Percentiles rank a stretch among this genome's conserved stretches.
Evolutionary conservation across 306 rosid species (phyloP).

Genomic region (Rosa chinensis): DNA sequence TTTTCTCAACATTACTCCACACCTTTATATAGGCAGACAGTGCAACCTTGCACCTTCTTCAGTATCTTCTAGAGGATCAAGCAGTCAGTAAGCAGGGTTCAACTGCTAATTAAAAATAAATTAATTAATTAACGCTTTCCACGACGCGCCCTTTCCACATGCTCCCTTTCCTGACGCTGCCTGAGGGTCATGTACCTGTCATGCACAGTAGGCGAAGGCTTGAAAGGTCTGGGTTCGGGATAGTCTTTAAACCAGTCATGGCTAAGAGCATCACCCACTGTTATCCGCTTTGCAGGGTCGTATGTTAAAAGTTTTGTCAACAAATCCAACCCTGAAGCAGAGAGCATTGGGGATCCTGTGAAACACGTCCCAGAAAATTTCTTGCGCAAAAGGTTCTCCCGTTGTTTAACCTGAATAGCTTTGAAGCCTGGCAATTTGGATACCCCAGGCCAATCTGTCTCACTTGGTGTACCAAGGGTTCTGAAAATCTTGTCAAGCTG

Average conservation of each 20-base stretch:
- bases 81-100: background rate
- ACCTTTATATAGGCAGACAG: conserved; percentile 17
- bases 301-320: conserved; percentile 69
- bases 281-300: conserved; percentile 75
- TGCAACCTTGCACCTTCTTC: conserved; percentile 11
- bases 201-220: conserved; percentile 49
- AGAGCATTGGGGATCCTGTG: conserved; percentile 72
- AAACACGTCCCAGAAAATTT: conserved; percentile 84
- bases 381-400: conserved; percentile 54
- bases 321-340: conserved; percentile 82
- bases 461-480: conserved; percentile 77
- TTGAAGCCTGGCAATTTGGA: conserved; percentile 69
- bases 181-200: conserved; percentile 45
- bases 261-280: conserved; percentile 73
- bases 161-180: conserved; percentile 26
- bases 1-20: conserved; percentile 25
- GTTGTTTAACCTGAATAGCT: conserved; percentile 68
- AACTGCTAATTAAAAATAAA: background rate
- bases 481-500: conserved; percentile 87
- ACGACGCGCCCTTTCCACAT: background rate
- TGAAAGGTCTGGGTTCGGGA: conserved; percentile 68
- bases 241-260: conserved; percentile 86
- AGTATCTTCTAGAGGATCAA: conserved; percentile 1
- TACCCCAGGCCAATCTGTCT: conserved; percentile 79
- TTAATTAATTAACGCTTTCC: conserved; percentile 8